Conservation (phyloP, 768 basidiomycete species). For the Xerocomellus intermedius region DNA sequence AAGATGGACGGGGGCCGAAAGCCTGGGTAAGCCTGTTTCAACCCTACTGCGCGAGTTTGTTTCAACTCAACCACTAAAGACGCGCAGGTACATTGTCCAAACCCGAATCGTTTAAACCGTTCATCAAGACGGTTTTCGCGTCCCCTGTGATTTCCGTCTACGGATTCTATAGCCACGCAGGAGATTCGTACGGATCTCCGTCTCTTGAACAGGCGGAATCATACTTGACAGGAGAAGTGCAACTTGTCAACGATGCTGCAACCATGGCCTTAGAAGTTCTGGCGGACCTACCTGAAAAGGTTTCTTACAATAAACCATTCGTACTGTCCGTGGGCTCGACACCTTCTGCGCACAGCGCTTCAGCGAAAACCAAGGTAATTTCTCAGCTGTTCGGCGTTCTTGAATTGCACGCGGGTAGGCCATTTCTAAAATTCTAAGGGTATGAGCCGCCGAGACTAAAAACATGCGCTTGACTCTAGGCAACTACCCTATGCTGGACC, state of each 20-base stretch:
- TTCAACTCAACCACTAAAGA: constrained; percentile 38
- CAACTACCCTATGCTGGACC: constrained; percentile 80
- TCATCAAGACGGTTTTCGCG: constrained; percentile 51
- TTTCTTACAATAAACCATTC: constrained; percentile 47
- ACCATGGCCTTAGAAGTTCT: constrained; percentile 50
- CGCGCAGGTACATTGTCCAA: constrained; percentile 67
- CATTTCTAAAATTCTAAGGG: neutral
- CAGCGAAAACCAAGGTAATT: constrained; percentile 46
- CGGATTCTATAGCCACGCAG: constrained; percentile 83
- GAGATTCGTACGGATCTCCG: constrained; percentile 74
- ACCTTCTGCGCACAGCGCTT: constrained; percentile 80
- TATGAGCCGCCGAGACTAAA: neutral
- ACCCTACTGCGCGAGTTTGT: neutral
- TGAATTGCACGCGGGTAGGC: constrained; percentile 73
- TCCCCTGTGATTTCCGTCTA: constrained; percentile 62
- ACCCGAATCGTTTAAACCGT: constrained; percentile 51
- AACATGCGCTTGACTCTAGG: constrained; percentile 37
- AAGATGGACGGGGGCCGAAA: constrained; percentile 78
- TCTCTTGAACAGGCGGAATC: constrained; percentile 61
- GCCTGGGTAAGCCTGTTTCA: constrained; percentile 40
- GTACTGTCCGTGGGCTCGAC: constrained; percentile 85
- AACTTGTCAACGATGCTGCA: constrained; percentile 67
- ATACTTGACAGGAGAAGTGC: constrained; percentile 68
- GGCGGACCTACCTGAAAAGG: constrained; percentile 32
- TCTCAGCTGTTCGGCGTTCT: constrained; percentile 55